Conservation (phyloP, 306 rosid species). For the Hippophae rhamnoides region DNA sequence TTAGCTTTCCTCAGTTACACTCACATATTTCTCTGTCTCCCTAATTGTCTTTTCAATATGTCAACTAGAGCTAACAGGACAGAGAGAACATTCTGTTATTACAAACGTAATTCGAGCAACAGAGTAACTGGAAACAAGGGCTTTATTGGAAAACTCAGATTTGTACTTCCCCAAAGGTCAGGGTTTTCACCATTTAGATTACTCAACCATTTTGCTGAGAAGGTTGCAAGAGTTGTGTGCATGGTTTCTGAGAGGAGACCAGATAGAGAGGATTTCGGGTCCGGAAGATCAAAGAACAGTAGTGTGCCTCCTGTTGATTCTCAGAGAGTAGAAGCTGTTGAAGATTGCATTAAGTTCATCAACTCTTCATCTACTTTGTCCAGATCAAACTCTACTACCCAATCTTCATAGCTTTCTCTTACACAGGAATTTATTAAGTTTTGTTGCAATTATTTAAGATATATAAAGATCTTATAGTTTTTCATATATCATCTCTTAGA, state of each 20-base stretch:
- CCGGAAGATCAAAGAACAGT: constrained; percentile 33
- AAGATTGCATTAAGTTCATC: constrained; percentile 83
- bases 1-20: too few species aligned
- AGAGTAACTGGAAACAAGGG: constrained; percentile 1
- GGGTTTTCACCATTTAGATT: constrained; percentile 30
- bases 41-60: constrained; percentile 8
- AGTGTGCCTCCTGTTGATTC: constrained; percentile 35
- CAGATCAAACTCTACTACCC: constrained; percentile 41
- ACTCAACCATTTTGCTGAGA: constrained; percentile 51
- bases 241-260: constrained; percentile 27
- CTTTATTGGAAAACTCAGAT: constrained; percentile 15
- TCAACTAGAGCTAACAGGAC: constrained; percentile 14
- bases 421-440: background rate
- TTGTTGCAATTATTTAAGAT: background rate
- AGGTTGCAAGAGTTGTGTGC: constrained; percentile 37
- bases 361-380: constrained; percentile 52
- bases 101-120: constrained; percentile 19
- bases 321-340: constrained; percentile 59
- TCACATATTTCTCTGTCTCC: constrained; percentile 7
- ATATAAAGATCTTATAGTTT: background rate
- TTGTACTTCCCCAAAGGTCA: constrained; percentile 26
- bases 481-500: too few species aligned
- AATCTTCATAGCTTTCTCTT: constrained; percentile 13
- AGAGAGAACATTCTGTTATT: constrained; percentile 17
- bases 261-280: constrained; percentile 19